Evolutionary conservation across 495 filamentous ascomycete genomes (phyloP).

Genomic region (Cetradonia linearis): DNA sequence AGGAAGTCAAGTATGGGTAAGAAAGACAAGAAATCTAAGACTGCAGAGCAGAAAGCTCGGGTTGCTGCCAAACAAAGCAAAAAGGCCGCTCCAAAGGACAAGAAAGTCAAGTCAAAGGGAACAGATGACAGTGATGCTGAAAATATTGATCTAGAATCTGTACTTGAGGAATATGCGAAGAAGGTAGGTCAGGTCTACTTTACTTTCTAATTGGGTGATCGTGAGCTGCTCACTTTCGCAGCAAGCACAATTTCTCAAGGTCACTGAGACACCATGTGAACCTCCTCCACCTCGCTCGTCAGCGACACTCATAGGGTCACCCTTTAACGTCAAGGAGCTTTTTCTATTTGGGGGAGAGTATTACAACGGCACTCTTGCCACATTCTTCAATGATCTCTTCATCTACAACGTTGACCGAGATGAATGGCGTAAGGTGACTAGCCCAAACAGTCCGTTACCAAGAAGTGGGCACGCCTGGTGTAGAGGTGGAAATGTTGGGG

Average conservation of each 20-base stretch:
- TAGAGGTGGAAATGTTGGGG: conserved; percentile 72
- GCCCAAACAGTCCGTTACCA: conserved; percentile 83
- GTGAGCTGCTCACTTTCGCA: conserved; percentile 31
- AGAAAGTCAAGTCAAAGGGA: conserved; percentile 53
- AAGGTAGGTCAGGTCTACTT: conserved; percentile 17
- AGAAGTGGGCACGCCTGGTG: conserved; percentile 89
- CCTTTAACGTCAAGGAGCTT: conserved; percentile 77
- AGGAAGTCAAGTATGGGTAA: conserved; percentile 34
- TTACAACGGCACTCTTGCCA: conserved; percentile 52
- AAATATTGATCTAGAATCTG: conserved; percentile 90
- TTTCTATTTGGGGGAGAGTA: conserved; percentile 81
- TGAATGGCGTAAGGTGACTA: conserved; percentile 80
- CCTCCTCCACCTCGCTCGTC: conserved; percentile 73
- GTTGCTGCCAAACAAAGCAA: conserved; percentile 45
- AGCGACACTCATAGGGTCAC: conserved; percentile 70
- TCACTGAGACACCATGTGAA: conserved; percentile 68
- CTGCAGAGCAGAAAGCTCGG: conserved; percentile 46
- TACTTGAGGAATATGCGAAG: conserved; percentile 78
- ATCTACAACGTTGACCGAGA: conserved; percentile 79
- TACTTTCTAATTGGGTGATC: neutral
- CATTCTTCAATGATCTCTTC: conserved; percentile 66
- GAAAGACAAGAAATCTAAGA: conserved; percentile 40
- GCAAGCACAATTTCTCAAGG: conserved; percentile 86
- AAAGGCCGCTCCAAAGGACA: conserved; percentile 66
- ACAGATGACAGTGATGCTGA: conserved; percentile 69